Evolutionary conservation across 768 basidiomycete species (phyloP).

Genomic region (Panus rudis): DNA sequence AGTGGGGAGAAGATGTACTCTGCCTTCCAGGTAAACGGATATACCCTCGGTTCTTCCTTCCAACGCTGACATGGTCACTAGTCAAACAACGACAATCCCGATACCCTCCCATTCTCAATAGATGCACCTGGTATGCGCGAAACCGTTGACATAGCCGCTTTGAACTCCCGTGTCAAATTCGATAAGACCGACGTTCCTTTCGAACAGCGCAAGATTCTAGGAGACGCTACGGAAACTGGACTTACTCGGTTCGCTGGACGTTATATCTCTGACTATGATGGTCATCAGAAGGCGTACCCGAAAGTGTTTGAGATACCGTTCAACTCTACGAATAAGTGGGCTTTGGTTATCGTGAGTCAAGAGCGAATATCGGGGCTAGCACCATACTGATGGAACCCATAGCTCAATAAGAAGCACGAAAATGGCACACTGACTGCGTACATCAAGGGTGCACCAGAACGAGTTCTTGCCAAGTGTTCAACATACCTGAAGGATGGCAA

Average conservation of each 20-base stretch:
- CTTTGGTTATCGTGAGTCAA: conserved; percentile 55
- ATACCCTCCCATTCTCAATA: conserved; percentile 42
- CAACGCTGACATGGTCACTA: no score
- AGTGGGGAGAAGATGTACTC: conserved; percentile 55
- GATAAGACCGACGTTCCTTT: conserved; percentile 58
- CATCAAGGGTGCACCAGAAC: conserved; percentile 68
- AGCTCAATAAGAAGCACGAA: conserved; percentile 51
- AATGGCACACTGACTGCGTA: conserved; percentile 44
- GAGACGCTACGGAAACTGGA: conserved; percentile 74
- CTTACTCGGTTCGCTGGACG: conserved; percentile 61
- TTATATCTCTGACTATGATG: conserved; percentile 47
- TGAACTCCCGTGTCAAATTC: conserved; percentile 68
- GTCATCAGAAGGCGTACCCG: conserved; percentile 38
- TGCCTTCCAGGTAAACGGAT: conserved; percentile 46
- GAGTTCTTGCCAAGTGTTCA: conserved; percentile 56
- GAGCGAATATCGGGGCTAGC: no score
- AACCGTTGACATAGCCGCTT: conserved; percentile 54
- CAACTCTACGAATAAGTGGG: conserved; percentile 72
- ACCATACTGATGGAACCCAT: no score
- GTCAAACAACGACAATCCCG: conserved; percentile 63
- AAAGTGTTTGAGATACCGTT: conserved; percentile 73
- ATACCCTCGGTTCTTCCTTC: not conserved
- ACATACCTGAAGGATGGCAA: conserved; percentile 51
- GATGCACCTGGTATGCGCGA: conserved; percentile 55
- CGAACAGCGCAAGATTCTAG: conserved; percentile 52